These are phyloP conservation scores for Trichothecium roseum DNA, from an alignment of 2,329 filamentous ascomycete species.

Conservation along the genomic window DNA sequence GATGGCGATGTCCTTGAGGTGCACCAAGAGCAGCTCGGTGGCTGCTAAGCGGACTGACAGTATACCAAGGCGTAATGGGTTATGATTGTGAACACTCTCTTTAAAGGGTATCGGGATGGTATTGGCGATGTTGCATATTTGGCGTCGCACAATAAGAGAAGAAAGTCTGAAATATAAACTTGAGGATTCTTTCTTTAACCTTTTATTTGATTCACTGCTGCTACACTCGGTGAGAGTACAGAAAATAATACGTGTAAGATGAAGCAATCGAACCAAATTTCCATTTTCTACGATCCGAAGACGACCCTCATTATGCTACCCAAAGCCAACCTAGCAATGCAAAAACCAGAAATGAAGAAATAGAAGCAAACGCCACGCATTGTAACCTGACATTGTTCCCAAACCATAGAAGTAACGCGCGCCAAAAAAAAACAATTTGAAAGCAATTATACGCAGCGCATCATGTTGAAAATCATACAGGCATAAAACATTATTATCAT, in stretches of 20 bases:
- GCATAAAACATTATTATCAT: conserved; percentile 13
- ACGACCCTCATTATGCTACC: too few relatives aligned
- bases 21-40: conserved; percentile 95
- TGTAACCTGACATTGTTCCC: background rate
- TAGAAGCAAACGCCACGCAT: background rate
- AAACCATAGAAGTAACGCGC: conserved; percentile 6
- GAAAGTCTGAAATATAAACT: too few relatives aligned
- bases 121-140: too few relatives aligned
- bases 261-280: background rate
- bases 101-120: too few relatives aligned
- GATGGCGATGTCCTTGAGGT: conserved; percentile 96
- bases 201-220: background rate
- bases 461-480: conserved; percentile 1
- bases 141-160: too few relatives aligned
- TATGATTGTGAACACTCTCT: background rate
- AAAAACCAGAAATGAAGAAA: too few relatives aligned
- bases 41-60: conserved; percentile 22
- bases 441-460: background rate
- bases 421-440: conserved; percentile 5
- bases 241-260: too few relatives aligned
- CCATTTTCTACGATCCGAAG: too few relatives aligned
- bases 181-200: background rate
- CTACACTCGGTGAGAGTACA: too few relatives aligned
- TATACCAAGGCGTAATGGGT: conserved; percentile 4
- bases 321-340: too few relatives aligned